Evolutionary conservation across 495 filamentous ascomycete species (phyloP).

Genomic region (Rhypophila decipiens): DNA sequence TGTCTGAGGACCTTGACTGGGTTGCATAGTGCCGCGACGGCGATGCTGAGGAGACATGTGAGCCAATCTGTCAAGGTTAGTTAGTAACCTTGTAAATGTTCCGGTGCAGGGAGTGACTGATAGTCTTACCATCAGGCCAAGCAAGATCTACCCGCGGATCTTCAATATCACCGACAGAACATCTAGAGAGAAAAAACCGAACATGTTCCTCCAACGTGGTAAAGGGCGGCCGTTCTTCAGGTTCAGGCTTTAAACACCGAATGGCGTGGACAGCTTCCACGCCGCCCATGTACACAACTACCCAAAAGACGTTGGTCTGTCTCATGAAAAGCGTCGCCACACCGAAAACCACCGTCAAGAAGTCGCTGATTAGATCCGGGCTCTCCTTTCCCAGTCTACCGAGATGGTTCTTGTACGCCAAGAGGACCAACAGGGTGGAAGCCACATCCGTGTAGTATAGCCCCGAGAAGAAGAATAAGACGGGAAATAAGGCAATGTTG

Average conservation of each 20-base stretch:
- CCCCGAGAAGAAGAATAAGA: slow-evolving; percentile 89
- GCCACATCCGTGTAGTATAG: slow-evolving; percentile 90
- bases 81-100: not conserved
- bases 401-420: slow-evolving; percentile 59
- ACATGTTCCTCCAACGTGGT: slow-evolving; percentile 17
- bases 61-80: slow-evolving; percentile 28
- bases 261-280: slow-evolving; percentile 54
- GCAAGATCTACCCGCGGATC: slow-evolving; percentile 55
- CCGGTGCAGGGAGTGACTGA: not conserved
- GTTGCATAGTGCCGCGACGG: slow-evolving; percentile 48
- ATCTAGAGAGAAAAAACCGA: slow-evolving; percentile 25
- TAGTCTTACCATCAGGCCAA: slow-evolving; percentile 47
- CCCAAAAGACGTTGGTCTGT: slow-evolving; percentile 98
- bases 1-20: slow-evolving; percentile 40
- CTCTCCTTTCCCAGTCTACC: slow-evolving; percentile 19
- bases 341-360: slow-evolving; percentile 49
- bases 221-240: slow-evolving; percentile 13
- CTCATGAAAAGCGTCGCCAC: slow-evolving; percentile 64
- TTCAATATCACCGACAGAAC: slow-evolving; percentile 52
- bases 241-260: slow-evolving; percentile 29
- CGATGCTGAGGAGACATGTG: slow-evolving; percentile 53
- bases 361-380: slow-evolving; percentile 23
- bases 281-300: slow-evolving; percentile 76
- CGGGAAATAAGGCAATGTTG: slow-evolving; percentile 82
- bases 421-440: slow-evolving; percentile 60